phyloP scores from a whole-genome alignment of 345 rosid genomes.

The Pistacia atlantica region DNA sequence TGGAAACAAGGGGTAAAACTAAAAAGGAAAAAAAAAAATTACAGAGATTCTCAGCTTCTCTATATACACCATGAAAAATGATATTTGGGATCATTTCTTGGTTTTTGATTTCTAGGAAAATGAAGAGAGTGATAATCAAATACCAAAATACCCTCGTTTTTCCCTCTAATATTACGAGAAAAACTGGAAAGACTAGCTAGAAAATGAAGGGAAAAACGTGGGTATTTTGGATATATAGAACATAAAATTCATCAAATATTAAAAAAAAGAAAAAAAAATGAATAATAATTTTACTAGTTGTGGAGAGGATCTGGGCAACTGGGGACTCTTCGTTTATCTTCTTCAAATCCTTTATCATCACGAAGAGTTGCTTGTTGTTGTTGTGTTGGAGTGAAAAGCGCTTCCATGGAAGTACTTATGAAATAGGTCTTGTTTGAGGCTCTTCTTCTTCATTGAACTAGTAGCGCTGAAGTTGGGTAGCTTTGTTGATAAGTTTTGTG shows the following conservation, averaged over 20 bases:
- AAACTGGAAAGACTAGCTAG: slow-evolving; percentile 6
- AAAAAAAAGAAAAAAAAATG: not conserved
- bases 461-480: not conserved
- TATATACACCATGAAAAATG: slow-evolving; percentile 23
- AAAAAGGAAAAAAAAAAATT: slow-evolving; percentile 1
- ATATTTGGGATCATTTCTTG: not conserved
- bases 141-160: slow-evolving; percentile 66
- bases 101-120: not conserved
- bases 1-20: not conserved
- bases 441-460: slow-evolving; percentile 8
- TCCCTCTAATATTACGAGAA: slow-evolving; percentile 31
- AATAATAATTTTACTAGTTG: slow-evolving; percentile 51
- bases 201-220: slow-evolving; percentile 48
- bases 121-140: not conserved
- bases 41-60: slow-evolving; percentile 21
- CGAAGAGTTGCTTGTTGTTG: not conserved
- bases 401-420: slow-evolving; percentile 44
- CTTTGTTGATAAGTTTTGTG: not conserved
- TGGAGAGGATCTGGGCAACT: slow-evolving; percentile 97
- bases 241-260: not conserved
- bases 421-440: slow-evolving; percentile 24
- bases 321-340: slow-evolving; percentile 72
- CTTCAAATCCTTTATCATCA: slow-evolving; percentile 39
- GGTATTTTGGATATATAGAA: slow-evolving; percentile 55
- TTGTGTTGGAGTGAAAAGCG: slow-evolving; percentile 31